Evolutionary conservation across 208 protist genomes (phyloP).

Genomic region (Leishmania martiniquensis): DNA sequence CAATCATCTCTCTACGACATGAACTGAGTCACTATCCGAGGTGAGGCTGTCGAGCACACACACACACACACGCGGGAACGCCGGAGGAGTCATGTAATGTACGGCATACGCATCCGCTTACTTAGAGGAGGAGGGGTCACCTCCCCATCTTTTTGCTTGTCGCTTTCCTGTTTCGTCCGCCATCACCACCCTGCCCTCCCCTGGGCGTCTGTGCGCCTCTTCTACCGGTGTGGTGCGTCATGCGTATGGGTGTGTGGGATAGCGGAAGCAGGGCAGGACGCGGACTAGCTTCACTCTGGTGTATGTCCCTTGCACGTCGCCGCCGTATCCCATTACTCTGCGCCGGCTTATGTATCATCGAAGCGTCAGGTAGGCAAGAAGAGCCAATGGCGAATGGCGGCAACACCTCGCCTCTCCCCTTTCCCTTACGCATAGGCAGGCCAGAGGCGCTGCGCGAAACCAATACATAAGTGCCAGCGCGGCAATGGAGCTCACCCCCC

Average conservation of each 20-base stretch:
- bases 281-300: no score
- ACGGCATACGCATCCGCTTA: background rate
- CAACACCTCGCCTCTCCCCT: background rate
- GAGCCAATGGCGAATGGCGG: background rate
- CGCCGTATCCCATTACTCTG: no score
- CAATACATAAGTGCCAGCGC: background rate
- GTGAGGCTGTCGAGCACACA: conserved; percentile 19
- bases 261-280: no score
- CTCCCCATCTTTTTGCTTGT: background rate
- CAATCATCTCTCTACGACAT: conserved; percentile 61
- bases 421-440: background rate
- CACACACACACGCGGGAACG: background rate
- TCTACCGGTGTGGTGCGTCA: background rate
- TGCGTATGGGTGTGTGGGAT: background rate
- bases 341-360: no score
- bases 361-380: background rate
- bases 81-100: background rate
- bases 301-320: no score
- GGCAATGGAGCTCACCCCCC: background rate
- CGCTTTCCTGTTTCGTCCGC: background rate
- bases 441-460: background rate
- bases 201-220: background rate
- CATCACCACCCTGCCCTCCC: background rate
- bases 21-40: conserved; percentile 65
- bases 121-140: background rate